A percentile compares a stretch with the other conserved stretches of the same genome.
phyloP scores from a whole-genome alignment of 2,329 filamentous ascomycete genomes.

The Nectriaceae sp. region DNA sequence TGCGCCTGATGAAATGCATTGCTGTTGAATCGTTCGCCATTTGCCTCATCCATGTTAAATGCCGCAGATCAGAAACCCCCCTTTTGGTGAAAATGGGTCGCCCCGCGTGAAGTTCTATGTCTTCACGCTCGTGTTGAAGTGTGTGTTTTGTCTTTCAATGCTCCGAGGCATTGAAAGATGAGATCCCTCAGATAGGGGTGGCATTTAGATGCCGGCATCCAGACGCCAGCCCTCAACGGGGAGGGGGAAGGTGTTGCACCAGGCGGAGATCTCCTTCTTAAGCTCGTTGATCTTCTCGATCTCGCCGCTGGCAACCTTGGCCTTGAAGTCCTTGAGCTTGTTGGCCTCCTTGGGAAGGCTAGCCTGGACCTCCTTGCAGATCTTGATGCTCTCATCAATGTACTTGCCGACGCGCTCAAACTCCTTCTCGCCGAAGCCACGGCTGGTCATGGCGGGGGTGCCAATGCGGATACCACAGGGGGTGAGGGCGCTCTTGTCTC shows the following conservation, averaged over 20 bases:
- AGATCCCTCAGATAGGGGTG: not conserved
- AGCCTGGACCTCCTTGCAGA: slow-evolving; percentile 85
- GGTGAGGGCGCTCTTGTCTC: slow-evolving; percentile 95
- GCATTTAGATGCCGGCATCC: slow-evolving; percentile 57
- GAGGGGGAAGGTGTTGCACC: slow-evolving; percentile 90
- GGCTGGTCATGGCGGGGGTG: slow-evolving; percentile 94
- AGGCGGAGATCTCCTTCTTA: slow-evolving; percentile 85
- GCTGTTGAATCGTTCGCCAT: slow-evolving; percentile 34
- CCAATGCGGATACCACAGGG: slow-evolving; percentile 95
- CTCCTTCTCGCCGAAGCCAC: slow-evolving; percentile 89
- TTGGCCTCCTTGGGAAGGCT: slow-evolving; percentile 93
- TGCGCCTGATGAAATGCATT: slow-evolving; percentile 34
- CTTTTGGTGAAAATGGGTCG: slow-evolving; percentile 16
- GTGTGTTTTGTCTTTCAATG: not conserved
- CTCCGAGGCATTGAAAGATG: not conserved
- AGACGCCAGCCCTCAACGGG: slow-evolving; percentile 75
- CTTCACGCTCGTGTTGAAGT: slow-evolving; percentile 14
- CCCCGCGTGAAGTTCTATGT: slow-evolving; percentile 2
- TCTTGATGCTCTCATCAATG: slow-evolving; percentile 86
- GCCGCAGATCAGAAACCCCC: slow-evolving; percentile 9
- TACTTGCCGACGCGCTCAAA: slow-evolving; percentile 89
- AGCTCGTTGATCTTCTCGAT: slow-evolving; percentile 81
- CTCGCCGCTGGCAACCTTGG: slow-evolving; percentile 78
- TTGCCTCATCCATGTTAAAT: slow-evolving; percentile 36
- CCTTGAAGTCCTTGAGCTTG: slow-evolving; percentile 99